Conservation (phyloP, 768 basidiomycete genomes). For the Pleurotus salmoneostramineus region DNA sequence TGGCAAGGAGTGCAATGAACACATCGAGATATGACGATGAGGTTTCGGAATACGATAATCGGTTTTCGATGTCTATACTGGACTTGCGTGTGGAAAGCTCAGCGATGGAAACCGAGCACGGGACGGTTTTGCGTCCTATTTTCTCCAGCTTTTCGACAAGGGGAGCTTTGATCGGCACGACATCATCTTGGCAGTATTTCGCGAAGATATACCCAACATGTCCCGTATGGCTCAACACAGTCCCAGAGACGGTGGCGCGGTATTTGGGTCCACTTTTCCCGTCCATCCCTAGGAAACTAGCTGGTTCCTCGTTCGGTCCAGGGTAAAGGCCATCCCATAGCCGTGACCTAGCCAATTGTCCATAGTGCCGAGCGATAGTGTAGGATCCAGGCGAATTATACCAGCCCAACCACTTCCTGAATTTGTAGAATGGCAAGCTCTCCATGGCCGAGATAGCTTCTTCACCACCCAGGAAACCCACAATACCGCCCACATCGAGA, state of each 20-base stretch:
- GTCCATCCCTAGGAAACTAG: constrained; percentile 20
- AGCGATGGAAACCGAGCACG: constrained; percentile 15
- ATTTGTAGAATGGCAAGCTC: constrained; percentile 25
- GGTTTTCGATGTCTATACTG: background rate
- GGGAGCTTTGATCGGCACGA: background rate
- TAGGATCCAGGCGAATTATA: constrained; percentile 31
- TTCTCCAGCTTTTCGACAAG: background rate
- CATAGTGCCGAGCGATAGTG: constrained; percentile 24
- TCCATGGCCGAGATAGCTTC: constrained; percentile 30
- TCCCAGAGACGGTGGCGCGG: constrained; percentile 21
- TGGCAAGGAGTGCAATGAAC: background rate
- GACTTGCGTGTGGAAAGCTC: constrained; percentile 7
- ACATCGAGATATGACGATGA: background rate
- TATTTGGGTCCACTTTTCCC: constrained; percentile 21
- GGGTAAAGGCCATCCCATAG: constrained; percentile 31
- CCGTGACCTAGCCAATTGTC: constrained; percentile 24
- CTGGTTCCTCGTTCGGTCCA: constrained; percentile 26
- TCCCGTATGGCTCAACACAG: constrained; percentile 21
- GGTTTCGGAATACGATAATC: background rate
- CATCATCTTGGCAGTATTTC: constrained; percentile 13
- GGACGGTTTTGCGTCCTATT: background rate
- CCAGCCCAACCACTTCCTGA: constrained; percentile 31
- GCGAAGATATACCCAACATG: constrained; percentile 23
- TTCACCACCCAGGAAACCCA: constrained; percentile 30
- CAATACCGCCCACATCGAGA: constrained; percentile 24